Percentiles rank a stretch among this genome's conserved stretches.
These are phyloP conservation scores for Candida stauntonica DNA, from an alignment of 805 yeast species.

Conservation along the genomic window DNA sequence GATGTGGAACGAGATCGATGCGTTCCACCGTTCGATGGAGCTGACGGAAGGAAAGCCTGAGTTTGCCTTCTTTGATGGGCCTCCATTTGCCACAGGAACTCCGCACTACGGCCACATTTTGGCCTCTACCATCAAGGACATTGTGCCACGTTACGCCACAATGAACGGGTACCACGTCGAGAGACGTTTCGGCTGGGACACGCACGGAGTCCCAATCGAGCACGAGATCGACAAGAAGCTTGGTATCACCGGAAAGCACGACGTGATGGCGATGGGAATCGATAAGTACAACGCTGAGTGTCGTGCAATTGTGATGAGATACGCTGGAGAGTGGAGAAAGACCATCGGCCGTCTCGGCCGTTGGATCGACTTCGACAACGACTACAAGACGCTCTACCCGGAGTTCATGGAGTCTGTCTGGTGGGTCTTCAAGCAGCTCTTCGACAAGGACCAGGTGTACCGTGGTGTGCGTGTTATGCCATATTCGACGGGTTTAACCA, in stretches of 20 bases:
- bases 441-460: constrained; percentile 82
- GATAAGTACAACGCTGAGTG: constrained; percentile 93
- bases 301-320: constrained; percentile 95
- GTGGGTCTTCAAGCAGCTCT: constrained; percentile 96
- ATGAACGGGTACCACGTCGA: constrained; percentile 97
- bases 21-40: constrained; percentile 84
- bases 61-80: constrained; percentile 96
- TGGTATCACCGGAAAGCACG: constrained; percentile 89
- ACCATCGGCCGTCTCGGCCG: constrained; percentile 95
- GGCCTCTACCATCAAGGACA: constrained; percentile 96
- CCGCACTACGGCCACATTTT: constrained; percentile 98
- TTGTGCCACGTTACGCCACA: constrained; percentile 95
- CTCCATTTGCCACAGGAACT: constrained; percentile 99
- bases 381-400: constrained; percentile 94
- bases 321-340: constrained; percentile 90
- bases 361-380: constrained; percentile 99
- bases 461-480: constrained; percentile 98
- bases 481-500: constrained; percentile 94
- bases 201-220: constrained; percentile 98
- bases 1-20: constrained; percentile 87
- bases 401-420: constrained; percentile 96
- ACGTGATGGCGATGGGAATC: constrained; percentile 90
- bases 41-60: constrained; percentile 81
- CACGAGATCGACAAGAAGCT: constrained; percentile 98
- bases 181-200: constrained; percentile 99